Conservation (phyloP, 805 yeast species). For the Isabelozyma heimii region DNA sequence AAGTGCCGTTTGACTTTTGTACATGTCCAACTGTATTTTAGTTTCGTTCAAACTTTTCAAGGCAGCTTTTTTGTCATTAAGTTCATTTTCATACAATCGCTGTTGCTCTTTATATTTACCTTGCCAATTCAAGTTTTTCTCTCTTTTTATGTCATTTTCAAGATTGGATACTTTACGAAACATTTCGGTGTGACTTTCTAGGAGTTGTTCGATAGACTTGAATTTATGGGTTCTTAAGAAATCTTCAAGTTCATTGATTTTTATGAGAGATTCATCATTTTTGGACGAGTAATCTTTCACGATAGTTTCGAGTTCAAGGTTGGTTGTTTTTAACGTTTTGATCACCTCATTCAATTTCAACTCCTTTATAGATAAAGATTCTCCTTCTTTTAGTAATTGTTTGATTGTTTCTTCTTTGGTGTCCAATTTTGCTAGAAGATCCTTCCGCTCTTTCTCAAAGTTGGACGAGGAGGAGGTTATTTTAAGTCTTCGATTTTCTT, state of each 20-base stretch:
- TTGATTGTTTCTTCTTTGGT: conserved; percentile 62
- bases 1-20: conserved; percentile 26
- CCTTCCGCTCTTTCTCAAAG: conserved; percentile 8
- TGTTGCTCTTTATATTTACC: conserved; percentile 22
- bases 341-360: conserved; percentile 64
- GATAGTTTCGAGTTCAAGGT: conserved; percentile 27
- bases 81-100: conserved; percentile 19
- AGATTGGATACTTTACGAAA: conserved; percentile 9
- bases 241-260: conserved; percentile 39
- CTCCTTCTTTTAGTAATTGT: conserved; percentile 73
- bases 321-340: conserved; percentile 49
- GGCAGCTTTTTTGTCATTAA: conserved; percentile 14
- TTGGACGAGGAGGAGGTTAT: neutral
- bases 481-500: conserved; percentile 1
- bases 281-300: conserved; percentile 27
- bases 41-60: conserved; percentile 26
- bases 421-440: conserved; percentile 27
- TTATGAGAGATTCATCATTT: conserved; percentile 26
- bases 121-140: conserved; percentile 20
- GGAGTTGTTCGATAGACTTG: conserved; percentile 25
- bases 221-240: conserved; percentile 24
- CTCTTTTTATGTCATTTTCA: conserved; percentile 13
- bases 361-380: conserved; percentile 67
- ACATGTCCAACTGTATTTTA: conserved; percentile 31
- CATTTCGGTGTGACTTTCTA: conserved; percentile 14